Evolutionary conservation across 768 basidiomycete genomes (phyloP), one percentile per base, ranked within the genome.

Genomic region (Rhodosporidiobolus sp.): DNA sequence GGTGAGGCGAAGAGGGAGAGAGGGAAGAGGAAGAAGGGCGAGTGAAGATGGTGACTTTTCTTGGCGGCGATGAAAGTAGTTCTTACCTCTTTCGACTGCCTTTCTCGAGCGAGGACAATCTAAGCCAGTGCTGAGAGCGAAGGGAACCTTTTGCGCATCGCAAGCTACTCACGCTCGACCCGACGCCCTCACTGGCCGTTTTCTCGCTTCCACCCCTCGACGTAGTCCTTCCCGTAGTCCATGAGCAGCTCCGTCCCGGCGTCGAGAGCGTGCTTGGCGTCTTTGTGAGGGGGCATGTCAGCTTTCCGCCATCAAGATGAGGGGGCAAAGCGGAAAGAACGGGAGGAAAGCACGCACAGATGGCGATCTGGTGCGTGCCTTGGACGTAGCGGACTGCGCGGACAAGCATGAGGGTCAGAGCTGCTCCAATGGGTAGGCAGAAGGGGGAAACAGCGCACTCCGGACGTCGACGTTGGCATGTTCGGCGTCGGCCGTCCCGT

Each of bases 321-420:
- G 16, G n/a, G 19, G 52, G 28, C n/a, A 24, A 0, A 7, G 14
- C 19, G 59, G 2, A 24, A 20, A 35, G 30, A 35, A 49, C 19
- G 48, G 20, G 55, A 35, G n/a, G n/a, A 20, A n/a, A 14, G 1
- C n/a, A 32, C 53, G 26, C 11, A 64, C 63, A 55, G 12, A 69
- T 16, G 1, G 11, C 62, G 38, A 64, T 34, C 26, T 69, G 68
- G 50, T 69, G 61, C 32, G 61, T 58, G 1, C 68, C 68, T 4
- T 55, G 55, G 56, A 69, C n/a, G 45, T 69, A 58, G 10, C 30
- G 1, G 34, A 63, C 68, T 69, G 38, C 8, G 38, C n/a, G n/a
- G n/a, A n/a, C n/a, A n/a, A n/a, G 61, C 11, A 26, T 6, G n/a
- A 3, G 35, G 26, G 20, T 5, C 32, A 24, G 17, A 24, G 28